phyloP scores from a whole-genome alignment of 2,329 filamentous ascomycete species.

The Achaetomium macrosporum region DNA sequence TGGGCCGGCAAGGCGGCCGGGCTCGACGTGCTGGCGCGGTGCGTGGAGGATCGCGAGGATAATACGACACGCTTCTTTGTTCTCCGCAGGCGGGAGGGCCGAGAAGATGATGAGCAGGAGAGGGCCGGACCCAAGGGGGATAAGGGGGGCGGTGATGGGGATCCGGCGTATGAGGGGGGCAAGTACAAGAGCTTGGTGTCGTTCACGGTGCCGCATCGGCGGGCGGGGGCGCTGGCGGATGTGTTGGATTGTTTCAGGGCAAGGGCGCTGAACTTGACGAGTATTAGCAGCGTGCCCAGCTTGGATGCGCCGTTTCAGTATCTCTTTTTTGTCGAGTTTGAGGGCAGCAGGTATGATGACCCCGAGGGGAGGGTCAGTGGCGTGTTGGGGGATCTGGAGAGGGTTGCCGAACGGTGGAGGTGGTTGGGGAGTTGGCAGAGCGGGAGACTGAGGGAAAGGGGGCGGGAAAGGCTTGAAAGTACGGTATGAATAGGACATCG shows the following conservation, averaged over 20 bases:
- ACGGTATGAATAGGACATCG: no score
- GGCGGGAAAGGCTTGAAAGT: no score
- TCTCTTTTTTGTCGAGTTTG: slow-evolving; percentile 90
- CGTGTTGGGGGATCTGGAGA: slow-evolving; percentile 44
- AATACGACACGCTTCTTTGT: slow-evolving; percentile 79
- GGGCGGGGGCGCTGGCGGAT: slow-evolving; percentile 76
- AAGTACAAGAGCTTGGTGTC: slow-evolving; percentile 66
- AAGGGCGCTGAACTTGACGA: slow-evolving; percentile 74
- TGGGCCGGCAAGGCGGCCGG: slow-evolving; percentile 64
- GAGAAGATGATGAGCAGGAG: neutral
- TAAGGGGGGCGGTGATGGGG: neutral
- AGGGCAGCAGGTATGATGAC: slow-evolving; percentile 52
- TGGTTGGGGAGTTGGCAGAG: slow-evolving; percentile 65
- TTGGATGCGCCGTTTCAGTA: slow-evolving; percentile 76
- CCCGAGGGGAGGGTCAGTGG: slow-evolving; percentile 52
- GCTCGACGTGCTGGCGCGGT: slow-evolving; percentile 61
- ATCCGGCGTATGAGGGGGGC: slow-evolving; percentile 9
- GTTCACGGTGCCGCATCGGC: slow-evolving; percentile 73
- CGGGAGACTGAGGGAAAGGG: slow-evolving; percentile 18
- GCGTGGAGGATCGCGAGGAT: slow-evolving; percentile 67
- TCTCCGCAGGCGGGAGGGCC: slow-evolving; percentile 35
- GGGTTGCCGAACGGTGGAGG: slow-evolving; percentile 55
- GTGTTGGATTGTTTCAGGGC: slow-evolving; percentile 72
- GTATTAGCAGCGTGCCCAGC: slow-evolving; percentile 82
- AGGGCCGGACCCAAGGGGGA: neutral